Base-by-base conservation (phyloP, 1,284 basidiomycete genomes). In the Pholiota adiposa region DNA sequence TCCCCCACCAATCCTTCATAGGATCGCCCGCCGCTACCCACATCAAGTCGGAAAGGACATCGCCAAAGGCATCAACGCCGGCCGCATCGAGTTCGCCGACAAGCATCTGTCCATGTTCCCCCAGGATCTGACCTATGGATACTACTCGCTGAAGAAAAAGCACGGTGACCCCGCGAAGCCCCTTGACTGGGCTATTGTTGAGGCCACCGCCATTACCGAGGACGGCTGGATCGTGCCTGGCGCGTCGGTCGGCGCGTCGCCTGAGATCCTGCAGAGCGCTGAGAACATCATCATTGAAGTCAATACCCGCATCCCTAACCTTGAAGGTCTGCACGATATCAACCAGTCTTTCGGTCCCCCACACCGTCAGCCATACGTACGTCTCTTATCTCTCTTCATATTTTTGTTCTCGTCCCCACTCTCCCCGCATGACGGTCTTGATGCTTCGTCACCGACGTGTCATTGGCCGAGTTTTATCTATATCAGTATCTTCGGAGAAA, bases 201-300 rank as follows among this genome's bases (percentile, higher is more conserved):
- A 84, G 63, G 82, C 81, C 12, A 84, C 81, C 6, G 81, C 79
- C 4, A 79, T 83, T 44, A 79, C 78, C 2, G 79, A 81, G 58
- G 81, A 84, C 25, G 82, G 82, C 0, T 70, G 71, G 60, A 82
- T 84, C 63, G 77, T 83, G 0, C 82, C 81, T 8, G 79, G 77
- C 67, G 54, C 31, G 63, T 81, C 79, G 1, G 80, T 83, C 16
- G 81, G 82, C 33, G 82, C 82, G 1, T 80, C 79, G 0, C 82
- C 81, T 4, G 82, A 84, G 64, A 82, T 84, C 51, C 61, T 84
- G 8, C 77, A 79, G 59, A 70, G 70, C 14, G 81, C 82, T 1
- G 80, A 83, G 57, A 81, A 79, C 63, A 83, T 84, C 60, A 81
- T 83, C 59, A 77, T 83, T 56, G 81, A 83, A 68, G 80, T 84